phyloP scores from a whole-genome alignment of 495 filamentous ascomycete species.

The Pyronema omphalodes region DNA sequence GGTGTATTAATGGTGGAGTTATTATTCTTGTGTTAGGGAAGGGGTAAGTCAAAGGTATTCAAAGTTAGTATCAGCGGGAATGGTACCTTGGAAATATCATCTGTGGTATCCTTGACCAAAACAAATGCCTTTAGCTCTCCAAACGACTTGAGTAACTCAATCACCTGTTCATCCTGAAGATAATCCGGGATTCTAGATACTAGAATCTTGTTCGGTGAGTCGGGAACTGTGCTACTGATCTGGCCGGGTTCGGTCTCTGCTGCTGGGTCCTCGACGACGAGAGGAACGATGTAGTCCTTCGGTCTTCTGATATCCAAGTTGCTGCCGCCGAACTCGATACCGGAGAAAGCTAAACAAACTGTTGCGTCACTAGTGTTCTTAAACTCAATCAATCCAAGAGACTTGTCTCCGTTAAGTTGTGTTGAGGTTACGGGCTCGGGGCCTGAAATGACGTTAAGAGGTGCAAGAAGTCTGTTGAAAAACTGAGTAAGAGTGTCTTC shows the following conservation, averaged over 20 bases:
- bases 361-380: slow-evolving; percentile 74
- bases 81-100: slow-evolving; percentile 68
- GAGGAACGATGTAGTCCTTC: slow-evolving; percentile 94
- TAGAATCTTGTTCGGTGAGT: slow-evolving; percentile 89
- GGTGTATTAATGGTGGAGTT: neutral
- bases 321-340: slow-evolving; percentile 66
- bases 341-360: slow-evolving; percentile 74
- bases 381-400: slow-evolving; percentile 81
- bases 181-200: slow-evolving; percentile 73
- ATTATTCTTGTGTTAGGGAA: slow-evolving; percentile 1
- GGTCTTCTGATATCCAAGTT: slow-evolving; percentile 70
- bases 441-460: slow-evolving; percentile 63
- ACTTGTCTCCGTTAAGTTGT: slow-evolving; percentile 56
- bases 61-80: slow-evolving; percentile 16
- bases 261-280: slow-evolving; percentile 47
- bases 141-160: slow-evolving; percentile 73
- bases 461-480: slow-evolving; percentile 92
- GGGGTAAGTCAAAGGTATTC: slow-evolving; percentile 6
- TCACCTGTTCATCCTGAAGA: slow-evolving; percentile 77
- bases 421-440: slow-evolving; percentile 75
- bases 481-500: slow-evolving; percentile 60
- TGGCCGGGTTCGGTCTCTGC: slow-evolving; percentile 53
- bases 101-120: slow-evolving; percentile 68
- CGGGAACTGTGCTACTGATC: slow-evolving; percentile 62
- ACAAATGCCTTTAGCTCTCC: slow-evolving; percentile 87